phyloP scores from a whole-genome alignment of 768 basidiomycete species.

The Erythrobasidium yunnanense region DNA sequence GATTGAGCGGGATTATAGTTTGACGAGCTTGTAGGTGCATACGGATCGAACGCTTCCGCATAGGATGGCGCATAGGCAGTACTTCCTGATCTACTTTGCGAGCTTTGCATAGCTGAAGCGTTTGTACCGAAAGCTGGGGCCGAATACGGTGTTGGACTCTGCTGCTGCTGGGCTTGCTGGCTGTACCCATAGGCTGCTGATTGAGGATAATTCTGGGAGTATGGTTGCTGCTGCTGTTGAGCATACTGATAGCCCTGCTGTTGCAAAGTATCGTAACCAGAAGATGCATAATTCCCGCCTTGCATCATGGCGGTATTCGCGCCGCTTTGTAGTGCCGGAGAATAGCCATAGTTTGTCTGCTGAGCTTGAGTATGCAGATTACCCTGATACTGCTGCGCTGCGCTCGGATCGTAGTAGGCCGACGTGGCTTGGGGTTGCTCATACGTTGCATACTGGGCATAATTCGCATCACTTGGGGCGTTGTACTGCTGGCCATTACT shows the following conservation, averaged over 20 bases:
- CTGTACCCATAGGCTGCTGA: background rate
- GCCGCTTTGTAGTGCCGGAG: too few relatives aligned
- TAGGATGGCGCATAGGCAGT: background rate
- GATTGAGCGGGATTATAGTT: background rate
- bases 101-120: background rate
- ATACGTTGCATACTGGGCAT: constrained; percentile 1
- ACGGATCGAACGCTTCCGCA: constrained; percentile 9
- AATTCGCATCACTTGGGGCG: background rate
- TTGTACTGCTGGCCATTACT: constrained; percentile 8
- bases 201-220: background rate
- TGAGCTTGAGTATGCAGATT: background rate
- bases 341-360: background rate
- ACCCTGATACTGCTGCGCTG: background rate
- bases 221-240: background rate
- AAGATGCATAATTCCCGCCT: background rate
- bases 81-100: background rate
- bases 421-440: background rate
- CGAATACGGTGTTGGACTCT: constrained; percentile 2
- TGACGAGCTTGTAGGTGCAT: background rate
- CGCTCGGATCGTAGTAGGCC: background rate
- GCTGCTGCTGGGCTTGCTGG: background rate
- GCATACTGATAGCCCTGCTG: background rate
- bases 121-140: constrained; percentile 6
- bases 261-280: background rate
- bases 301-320: too few relatives aligned